Conservation (phyloP, 2,329 filamentous ascomycete genomes). For the Dothiorella sarmentorum region DNA sequence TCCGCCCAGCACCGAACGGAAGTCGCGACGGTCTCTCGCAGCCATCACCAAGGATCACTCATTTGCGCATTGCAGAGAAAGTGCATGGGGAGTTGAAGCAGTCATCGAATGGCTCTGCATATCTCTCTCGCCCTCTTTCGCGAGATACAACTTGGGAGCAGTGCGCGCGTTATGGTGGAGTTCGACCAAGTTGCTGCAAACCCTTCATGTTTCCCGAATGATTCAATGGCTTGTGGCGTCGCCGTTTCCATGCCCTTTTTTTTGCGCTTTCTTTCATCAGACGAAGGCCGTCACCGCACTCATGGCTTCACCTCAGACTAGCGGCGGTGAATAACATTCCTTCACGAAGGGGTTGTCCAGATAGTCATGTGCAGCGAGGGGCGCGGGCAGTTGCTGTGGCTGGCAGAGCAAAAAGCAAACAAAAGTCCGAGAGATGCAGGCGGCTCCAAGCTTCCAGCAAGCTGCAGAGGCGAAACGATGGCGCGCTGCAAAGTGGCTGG, state of each 20-base stretch:
- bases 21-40: not conserved
- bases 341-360: not conserved
- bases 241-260: not conserved
- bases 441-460: not conserved
- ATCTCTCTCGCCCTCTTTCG: not conserved
- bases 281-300: not conserved
- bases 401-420: not conserved
- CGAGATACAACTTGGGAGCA: not conserved
- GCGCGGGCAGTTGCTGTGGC: not conserved
- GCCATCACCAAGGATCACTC: not conserved
- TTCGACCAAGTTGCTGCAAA: too few relatives aligned
- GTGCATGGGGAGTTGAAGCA: not conserved
- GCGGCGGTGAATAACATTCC: not conserved
- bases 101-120: not conserved
- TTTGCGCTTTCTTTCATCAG: not conserved
- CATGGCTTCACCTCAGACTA: not conserved
- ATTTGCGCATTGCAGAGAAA: too few relatives aligned
- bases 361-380: not conserved
- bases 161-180: too few relatives aligned
- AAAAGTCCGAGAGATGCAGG: not conserved
- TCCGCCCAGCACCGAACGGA: not conserved
- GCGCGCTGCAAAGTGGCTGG: not conserved
- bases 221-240: not conserved
- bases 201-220: not conserved
- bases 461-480: conserved; percentile 11